Percentiles rank a stretch among this genome's conserved stretches.
Evolutionary conservation across 2,329 filamentous ascomycete species (phyloP).

Genomic region (Penicillium sp.): DNA sequence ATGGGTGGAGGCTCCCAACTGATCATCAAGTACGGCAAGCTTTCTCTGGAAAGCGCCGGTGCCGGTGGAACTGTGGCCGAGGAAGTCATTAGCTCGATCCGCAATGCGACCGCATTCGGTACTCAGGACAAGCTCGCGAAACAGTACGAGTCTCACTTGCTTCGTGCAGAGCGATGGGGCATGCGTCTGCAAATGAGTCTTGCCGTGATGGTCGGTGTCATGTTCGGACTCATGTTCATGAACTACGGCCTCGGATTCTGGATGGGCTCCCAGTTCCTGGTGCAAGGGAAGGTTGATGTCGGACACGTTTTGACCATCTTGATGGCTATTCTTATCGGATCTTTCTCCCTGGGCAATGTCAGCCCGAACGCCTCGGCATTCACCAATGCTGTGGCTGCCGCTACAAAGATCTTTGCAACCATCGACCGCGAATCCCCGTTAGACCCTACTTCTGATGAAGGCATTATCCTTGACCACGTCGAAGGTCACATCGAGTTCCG

Average conservation of each 20-base stretch:
- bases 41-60: slow-evolving; percentile 75
- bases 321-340: slow-evolving; percentile 88
- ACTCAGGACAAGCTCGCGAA: slow-evolving; percentile 88
- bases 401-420: slow-evolving; percentile 87
- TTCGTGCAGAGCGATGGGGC: slow-evolving; percentile 71
- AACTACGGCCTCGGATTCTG: slow-evolving; percentile 89
- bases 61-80: slow-evolving; percentile 85
- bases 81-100: slow-evolving; percentile 89
- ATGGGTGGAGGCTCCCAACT: slow-evolving; percentile 74
- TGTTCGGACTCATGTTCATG: slow-evolving; percentile 82
- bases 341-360: slow-evolving; percentile 85
- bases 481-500: slow-evolving; percentile 77
- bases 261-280: slow-evolving; percentile 76
- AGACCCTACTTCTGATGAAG: slow-evolving; percentile 69
- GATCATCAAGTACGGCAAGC: slow-evolving; percentile 78
- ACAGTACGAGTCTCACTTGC: slow-evolving; percentile 77
- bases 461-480: slow-evolving; percentile 70
- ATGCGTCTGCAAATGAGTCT: slow-evolving; percentile 71
- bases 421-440: slow-evolving; percentile 86
- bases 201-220: slow-evolving; percentile 74
- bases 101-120: slow-evolving; percentile 88
- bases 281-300: slow-evolving; percentile 64
- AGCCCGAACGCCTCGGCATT: slow-evolving; percentile 86
- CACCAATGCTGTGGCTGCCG: slow-evolving; percentile 76
- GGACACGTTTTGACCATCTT: slow-evolving; percentile 78